phyloP scores from a whole-genome alignment of 2,329 filamentous ascomycete species.

The Colletotrichum orbiculare region DNA sequence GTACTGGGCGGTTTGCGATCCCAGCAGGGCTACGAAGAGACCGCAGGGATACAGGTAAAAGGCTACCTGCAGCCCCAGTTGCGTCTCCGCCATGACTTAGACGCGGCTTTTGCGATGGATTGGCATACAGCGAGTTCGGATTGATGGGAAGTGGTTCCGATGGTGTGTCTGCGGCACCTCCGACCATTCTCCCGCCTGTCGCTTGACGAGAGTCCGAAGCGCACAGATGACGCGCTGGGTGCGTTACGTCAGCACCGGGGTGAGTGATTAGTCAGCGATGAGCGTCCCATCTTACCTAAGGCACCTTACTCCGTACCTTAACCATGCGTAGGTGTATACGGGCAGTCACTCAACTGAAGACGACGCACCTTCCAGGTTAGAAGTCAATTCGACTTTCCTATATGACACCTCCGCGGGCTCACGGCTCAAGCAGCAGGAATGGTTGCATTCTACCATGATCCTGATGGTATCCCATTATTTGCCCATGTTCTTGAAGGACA shows the following conservation, averaged over 20 bases:
- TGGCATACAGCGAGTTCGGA: constrained; percentile 10
- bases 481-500: accelerated
- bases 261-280: background rate
- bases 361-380: too few relatives aligned
- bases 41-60: constrained; percentile 55
- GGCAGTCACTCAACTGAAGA: too few relatives aligned
- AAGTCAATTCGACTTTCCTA: too few relatives aligned
- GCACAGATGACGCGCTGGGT: constrained; percentile 1
- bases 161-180: constrained; percentile 24
- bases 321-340: too few relatives aligned
- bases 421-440: too few relatives aligned
- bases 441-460: too few relatives aligned
- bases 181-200: constrained; percentile 7
- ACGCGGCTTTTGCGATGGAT: constrained; percentile 5
- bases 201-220: background rate
- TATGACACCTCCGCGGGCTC: too few relatives aligned
- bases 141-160: constrained; percentile 7
- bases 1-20: constrained; percentile 51
- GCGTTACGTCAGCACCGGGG: background rate
- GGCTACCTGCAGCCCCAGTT: constrained; percentile 50
- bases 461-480: too few relatives aligned
- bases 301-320: too few relatives aligned
- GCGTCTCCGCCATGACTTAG: constrained; percentile 46
- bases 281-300: background rate
- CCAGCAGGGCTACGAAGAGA: constrained; percentile 50